Evolutionary conservation across 2,329 filamentous ascomycete species (phyloP).

Genomic region (Arthrobotrys sphaeroides): DNA sequence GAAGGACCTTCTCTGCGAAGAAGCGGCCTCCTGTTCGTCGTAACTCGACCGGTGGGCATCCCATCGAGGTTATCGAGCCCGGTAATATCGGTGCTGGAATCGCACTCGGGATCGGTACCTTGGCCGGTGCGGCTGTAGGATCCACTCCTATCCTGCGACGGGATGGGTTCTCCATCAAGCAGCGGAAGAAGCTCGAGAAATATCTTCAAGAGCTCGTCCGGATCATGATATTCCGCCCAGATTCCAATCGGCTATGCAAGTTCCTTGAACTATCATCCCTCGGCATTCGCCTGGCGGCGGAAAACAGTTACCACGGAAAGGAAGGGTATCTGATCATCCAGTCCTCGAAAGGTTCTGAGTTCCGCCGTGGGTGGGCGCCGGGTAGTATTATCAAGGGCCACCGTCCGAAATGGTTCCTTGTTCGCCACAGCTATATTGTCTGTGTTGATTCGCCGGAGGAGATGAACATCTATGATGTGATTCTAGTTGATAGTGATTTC

Average conservation of each 20-base stretch:
- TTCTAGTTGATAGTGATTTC: constrained; percentile 92
- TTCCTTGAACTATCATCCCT: constrained; percentile 95
- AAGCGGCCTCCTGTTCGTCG: constrained; percentile 63
- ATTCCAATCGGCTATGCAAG: constrained; percentile 94
- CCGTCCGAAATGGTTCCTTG: constrained; percentile 94
- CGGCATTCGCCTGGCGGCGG: constrained; percentile 89
- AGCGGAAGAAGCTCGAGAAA: constrained; percentile 83
- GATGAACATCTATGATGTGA: constrained; percentile 98
- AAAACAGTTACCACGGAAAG: constrained; percentile 97
- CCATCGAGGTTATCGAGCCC: constrained; percentile 39
- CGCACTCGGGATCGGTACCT: constrained; percentile 61
- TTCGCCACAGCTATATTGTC: constrained; percentile 96
- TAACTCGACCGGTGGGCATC: constrained; percentile 54
- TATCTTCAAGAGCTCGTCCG: constrained; percentile 94
- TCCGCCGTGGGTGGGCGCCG: constrained; percentile 80
- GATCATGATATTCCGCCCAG: constrained; percentile 94
- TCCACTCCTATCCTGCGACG: constrained; percentile 61
- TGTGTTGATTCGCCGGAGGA: constrained; percentile 98
- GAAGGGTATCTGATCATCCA: constrained; percentile 94
- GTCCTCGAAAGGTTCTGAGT: constrained; percentile 87
- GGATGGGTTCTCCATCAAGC: constrained; percentile 77
- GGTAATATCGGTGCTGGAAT: constrained; percentile 56
- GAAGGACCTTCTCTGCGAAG: constrained; percentile 60
- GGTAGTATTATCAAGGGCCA: constrained; percentile 82
- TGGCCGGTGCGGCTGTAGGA: constrained; percentile 58